Evolutionary conservation across 148 eudicot genomes (phyloP), one percentile per base, ranked within the genome.

Genomic region (Silene conica): DNA sequence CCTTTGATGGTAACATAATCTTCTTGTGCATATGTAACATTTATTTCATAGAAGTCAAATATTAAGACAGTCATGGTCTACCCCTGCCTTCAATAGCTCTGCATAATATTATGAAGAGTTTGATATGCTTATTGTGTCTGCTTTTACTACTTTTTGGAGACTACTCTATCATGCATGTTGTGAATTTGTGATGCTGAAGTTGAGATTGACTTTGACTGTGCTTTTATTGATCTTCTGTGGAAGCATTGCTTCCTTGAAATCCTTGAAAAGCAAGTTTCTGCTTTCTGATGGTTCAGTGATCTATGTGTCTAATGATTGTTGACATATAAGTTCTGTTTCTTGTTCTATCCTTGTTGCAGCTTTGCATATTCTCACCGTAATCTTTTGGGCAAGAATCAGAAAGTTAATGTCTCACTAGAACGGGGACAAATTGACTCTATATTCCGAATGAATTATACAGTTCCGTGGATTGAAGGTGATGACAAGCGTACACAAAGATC

Each of bases 391-490:
- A 90, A 93, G 83, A 92, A 95, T 81, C 99, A 95, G 79, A 95
- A 95, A 74, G 84, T 90, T 59, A 95, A 95, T 82, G 79, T 95
- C 59, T 95, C 99, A 23, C 76, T 92, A 48, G 99, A 95, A 86
- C 89, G 97, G 81, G 99, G 99, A n/a, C 99, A 95, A 80, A 86
- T 95, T 67, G 99, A 95, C 79, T 90, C 99, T 71, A 83, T 95
- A 73, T 95, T 90, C 75, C 86, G 96, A 65, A 78, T 95, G 46
- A 95, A 92, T 80, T 92, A 90, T 82, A 95, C 97, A 67, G 97
- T 90, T 72, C 99, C 99, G 5, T 95, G 99, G 99, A 92, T 95
- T 81, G 97, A 95, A 82, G 96, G 96, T 78, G 99, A 95, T 83
- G 99, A 95, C 80, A 95, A 89, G 80, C 86, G 97, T 76, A 95